Evolutionary conservation across 169 alveolate species (phyloP).

Genomic region (Plasmodium malariae): DNA sequence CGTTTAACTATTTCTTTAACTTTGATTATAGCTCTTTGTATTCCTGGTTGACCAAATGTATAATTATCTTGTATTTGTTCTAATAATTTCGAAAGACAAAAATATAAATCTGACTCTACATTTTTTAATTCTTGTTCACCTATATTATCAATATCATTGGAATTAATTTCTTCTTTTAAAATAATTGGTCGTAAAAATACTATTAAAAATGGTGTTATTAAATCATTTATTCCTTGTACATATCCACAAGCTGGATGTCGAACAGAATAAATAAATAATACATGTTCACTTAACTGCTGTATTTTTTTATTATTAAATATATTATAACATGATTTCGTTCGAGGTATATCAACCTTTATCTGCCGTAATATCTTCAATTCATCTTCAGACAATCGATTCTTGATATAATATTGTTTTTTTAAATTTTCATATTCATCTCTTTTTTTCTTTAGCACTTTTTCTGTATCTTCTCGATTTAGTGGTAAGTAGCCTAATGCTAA

Average conservation of each 20-base stretch:
- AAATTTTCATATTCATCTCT: conserved; percentile 86
- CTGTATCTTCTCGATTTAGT: conserved; percentile 81
- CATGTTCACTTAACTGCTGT: conserved; percentile 91
- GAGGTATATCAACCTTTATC: conserved; percentile 92
- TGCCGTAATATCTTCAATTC: conserved; percentile 80
- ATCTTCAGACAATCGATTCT: conserved; percentile 48
- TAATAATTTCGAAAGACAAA: conserved; percentile 92
- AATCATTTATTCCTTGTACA: conserved; percentile 96
- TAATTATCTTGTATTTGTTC: conserved; percentile 94
- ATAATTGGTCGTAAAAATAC: conserved; percentile 78
- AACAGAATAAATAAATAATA: conserved; percentile 93
- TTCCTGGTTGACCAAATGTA: conserved; percentile 96
- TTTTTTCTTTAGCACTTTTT: conserved; percentile 79
- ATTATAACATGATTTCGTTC: conserved; percentile 90
- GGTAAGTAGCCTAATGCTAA: conserved; percentile 90
- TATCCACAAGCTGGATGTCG: conserved; percentile 96
- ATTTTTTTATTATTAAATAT: conserved; percentile 87
- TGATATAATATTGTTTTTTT: conserved; percentile 54
- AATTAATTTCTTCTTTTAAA: conserved; percentile 78
- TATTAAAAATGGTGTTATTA: conserved; percentile 88
- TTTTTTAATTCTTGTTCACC: conserved; percentile 84
- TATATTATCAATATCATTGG: conserved; percentile 78
- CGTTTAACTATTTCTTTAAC: conserved; percentile 93
- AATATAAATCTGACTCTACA: conserved; percentile 93
- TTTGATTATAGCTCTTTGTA: conserved; percentile 89